phyloP scores from a whole-genome alignment of 192 early-diverging fungal genomes.

The Fimicolochytrium jonesii region DNA sequence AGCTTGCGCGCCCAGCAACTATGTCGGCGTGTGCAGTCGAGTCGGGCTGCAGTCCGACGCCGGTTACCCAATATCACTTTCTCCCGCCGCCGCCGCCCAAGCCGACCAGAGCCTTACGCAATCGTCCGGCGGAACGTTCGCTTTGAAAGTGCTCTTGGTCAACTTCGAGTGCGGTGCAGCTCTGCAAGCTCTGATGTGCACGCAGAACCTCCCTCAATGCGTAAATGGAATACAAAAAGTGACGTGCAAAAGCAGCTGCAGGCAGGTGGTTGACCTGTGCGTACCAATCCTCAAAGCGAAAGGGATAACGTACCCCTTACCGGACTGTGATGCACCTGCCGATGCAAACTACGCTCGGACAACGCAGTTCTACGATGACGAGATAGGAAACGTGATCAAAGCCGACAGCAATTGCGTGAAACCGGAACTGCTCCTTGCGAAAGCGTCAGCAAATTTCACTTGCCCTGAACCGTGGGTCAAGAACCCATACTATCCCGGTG shows the following conservation, averaged over 20 bases:
- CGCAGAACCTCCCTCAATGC: slow-evolving; percentile 3
- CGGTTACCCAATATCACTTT: neutral
- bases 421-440: neutral
- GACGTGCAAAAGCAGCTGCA: slow-evolving; percentile 13
- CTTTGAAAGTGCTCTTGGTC: neutral
- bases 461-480: neutral
- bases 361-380: slow-evolving; percentile 2
- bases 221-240: neutral
- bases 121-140: neutral
- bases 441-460: neutral
- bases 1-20: no score
- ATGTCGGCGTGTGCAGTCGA: no score
- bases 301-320: neutral
- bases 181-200: slow-evolving; percentile 4
- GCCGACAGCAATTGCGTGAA: neutral
- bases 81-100: neutral
- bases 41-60: neutral
- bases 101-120: neutral
- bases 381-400: neutral
- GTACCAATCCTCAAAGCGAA: neutral
- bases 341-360: slow-evolving; percentile 1
- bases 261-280: neutral
- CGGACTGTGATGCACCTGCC: slow-evolving; percentile 4
- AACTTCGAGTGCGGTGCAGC: slow-evolving; percentile 8
- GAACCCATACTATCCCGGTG: slow-evolving; percentile 7